Conservation (phyloP, 2,329 filamentous ascomycete genomes). For the Coniochaeta ligniaria region DNA sequence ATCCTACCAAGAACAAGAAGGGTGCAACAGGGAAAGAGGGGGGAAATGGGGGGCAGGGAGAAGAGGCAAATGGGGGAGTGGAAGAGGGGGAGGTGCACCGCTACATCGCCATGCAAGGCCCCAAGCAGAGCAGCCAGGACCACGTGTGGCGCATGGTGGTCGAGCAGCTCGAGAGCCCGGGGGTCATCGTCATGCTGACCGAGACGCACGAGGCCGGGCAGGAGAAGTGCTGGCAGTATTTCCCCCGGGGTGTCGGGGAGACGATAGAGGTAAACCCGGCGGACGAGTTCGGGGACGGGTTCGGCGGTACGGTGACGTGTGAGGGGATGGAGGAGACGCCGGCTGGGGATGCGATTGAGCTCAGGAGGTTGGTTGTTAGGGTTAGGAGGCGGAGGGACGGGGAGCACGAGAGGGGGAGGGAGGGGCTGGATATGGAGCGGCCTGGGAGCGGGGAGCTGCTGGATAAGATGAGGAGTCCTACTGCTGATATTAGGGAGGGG, state of each 20-base stretch:
- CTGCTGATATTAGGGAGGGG: neutral
- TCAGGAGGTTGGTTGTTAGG: slow-evolving; percentile 63
- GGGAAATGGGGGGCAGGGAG: neutral
- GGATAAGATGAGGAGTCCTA: slow-evolving; percentile 11
- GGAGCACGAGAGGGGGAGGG: neutral
- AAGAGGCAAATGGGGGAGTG: neutral
- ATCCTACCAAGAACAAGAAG: slow-evolving; percentile 24
- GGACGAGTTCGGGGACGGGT: slow-evolving; percentile 58
- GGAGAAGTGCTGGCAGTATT: slow-evolving; percentile 89
- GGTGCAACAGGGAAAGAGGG: slow-evolving; percentile 1
- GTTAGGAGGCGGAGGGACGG: slow-evolving; percentile 19
- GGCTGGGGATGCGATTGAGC: slow-evolving; percentile 54
- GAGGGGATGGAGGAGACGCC: slow-evolving; percentile 52
- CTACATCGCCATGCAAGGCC: slow-evolving; percentile 93
- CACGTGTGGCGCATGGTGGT: slow-evolving; percentile 97
- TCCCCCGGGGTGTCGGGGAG: slow-evolving; percentile 53
- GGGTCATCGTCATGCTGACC: slow-evolving; percentile 90
- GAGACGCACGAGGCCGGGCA: slow-evolving; percentile 71
- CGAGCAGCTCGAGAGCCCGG: slow-evolving; percentile 63
- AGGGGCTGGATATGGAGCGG: neutral
- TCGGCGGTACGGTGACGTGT: slow-evolving; percentile 62
- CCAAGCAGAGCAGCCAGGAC: slow-evolving; percentile 65
- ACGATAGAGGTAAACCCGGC: slow-evolving; percentile 53
- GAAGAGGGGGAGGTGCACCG: slow-evolving; percentile 31
- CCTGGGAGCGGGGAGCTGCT: neutral